phyloP scores from a whole-genome alignment of 2,329 filamentous ascomycete genomes.

The Cucurbitaria berberidis region DNA sequence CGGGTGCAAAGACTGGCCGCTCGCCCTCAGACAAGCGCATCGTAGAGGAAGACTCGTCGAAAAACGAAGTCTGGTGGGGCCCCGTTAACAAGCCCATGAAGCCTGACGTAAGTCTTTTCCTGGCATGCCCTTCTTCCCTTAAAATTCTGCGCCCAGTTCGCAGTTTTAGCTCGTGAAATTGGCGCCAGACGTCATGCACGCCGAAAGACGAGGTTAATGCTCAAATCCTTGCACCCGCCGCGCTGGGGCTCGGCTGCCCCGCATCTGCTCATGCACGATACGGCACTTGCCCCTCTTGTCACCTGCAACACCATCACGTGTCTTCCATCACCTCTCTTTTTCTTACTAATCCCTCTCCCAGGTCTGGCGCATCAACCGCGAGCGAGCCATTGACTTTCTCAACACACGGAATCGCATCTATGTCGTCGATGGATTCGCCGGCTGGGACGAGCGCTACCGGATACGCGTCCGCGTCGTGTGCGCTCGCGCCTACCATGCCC shows the following conservation, averaged over 20 bases:
- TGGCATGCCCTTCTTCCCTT: slow-evolving; percentile 16
- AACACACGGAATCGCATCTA: slow-evolving; percentile 99
- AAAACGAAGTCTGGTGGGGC: slow-evolving; percentile 97
- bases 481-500: slow-evolving; percentile 97
- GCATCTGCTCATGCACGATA: slow-evolving; percentile 39
- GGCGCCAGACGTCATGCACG: slow-evolving; percentile 44
- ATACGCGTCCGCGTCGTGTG: slow-evolving; percentile 98
- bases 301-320: slow-evolving; percentile 26
- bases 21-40: slow-evolving; percentile 98
- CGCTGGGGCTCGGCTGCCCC: slow-evolving; percentile 43
- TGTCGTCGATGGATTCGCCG: slow-evolving; percentile 94
- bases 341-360: slow-evolving; percentile 49
- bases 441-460: slow-evolving; percentile 98
- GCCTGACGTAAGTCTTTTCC: slow-evolving; percentile 77
- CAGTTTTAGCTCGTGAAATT: slow-evolving; percentile 36
- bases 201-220: slow-evolving; percentile 30
- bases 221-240: slow-evolving; percentile 37
- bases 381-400: slow-evolving; percentile 97
- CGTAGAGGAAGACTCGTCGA: slow-evolving; percentile 86
- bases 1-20: slow-evolving; percentile 95
- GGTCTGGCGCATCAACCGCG: slow-evolving; percentile 99
- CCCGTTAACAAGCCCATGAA: slow-evolving; percentile 99
- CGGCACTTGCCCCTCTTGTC: slow-evolving; percentile 10
- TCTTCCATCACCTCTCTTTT: slow-evolving; percentile 28
- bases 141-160: slow-evolving; percentile 13